Base-by-base conservation (phyloP, 1,139 yeast species). In the Trichomonascaceae sp. region DNA sequence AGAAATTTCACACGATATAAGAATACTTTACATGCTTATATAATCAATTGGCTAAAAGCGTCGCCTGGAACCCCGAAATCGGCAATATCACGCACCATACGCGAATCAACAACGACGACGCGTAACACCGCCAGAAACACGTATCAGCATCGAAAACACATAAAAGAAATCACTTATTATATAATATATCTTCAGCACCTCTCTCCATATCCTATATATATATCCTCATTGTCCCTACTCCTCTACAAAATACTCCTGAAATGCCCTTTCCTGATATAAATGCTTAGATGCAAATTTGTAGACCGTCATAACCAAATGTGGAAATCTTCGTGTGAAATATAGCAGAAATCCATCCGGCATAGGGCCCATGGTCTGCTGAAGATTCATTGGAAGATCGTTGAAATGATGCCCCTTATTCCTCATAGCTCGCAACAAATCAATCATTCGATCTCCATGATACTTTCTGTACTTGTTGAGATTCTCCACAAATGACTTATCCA, bases 381-480 rank as follows among this genome's bases (percentile, higher is more conserved):
- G 73, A 19, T 73, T 77, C 5, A 73, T 76, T 1, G 97, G 96
- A 69, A 91, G 73, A 66, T 95, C 99, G 70, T 89, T 89, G 69
- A 80, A 93, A 69, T 93, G 99, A 68, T 89, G 96, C 66, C 87
- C 84, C 68, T 93, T 93, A 73, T 93, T 93, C 61, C 99, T 77
- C 62, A 93, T 73, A 0, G 97, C 97, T 58, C 99, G 76, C 55
- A 93, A 72, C 54, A 93, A 73, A 68, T 95, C 99, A 83, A 89
- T 81, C 50, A 93, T 70, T 60, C 84, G 86, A 55, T 80, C 83
- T 0, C 86, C 80, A 59, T 85, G 85, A 67, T 93, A 95, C 69
- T 89, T 91, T 62, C 99, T 79, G 68, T 89, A 93, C 66, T 87
- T 88, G 19, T 96, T 96, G 59, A 95, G 74, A 65, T 91, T 89